phyloP scores from a whole-genome alignment of 768 basidiomycete species.

The Trametes elegans region DNA sequence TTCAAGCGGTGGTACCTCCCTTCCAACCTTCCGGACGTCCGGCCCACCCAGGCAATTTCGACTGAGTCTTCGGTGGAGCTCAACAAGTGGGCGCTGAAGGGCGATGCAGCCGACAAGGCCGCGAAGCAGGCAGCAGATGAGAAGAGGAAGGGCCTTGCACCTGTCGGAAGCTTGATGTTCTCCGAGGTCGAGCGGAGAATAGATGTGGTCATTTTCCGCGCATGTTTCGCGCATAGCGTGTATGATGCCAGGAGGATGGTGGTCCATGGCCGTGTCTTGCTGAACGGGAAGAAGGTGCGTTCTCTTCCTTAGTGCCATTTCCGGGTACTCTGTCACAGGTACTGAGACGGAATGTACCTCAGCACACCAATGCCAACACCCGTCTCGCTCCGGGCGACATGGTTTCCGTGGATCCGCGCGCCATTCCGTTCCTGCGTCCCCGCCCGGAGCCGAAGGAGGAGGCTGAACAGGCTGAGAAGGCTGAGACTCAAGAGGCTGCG shows the following conservation, averaged over 20 bases:
- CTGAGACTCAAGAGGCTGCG: conserved; percentile 6
- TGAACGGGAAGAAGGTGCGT: conserved; percentile 88
- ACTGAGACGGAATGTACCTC: no score
- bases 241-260: conserved; percentile 88
- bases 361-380: conserved; percentile 86
- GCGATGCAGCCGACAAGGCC: conserved; percentile 43
- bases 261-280: conserved; percentile 78
- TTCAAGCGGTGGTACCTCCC: conserved; percentile 98
- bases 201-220: conserved; percentile 88
- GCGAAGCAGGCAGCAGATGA: conserved; percentile 48
- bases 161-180: conserved; percentile 95
- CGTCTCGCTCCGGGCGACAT: conserved; percentile 93
- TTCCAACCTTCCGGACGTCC: conserved; percentile 79
- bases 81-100: conserved; percentile 52
- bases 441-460: conserved; percentile 29
- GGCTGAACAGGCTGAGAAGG: conserved; percentile 8
- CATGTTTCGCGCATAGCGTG: conserved; percentile 84
- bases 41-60: conserved; percentile 47
- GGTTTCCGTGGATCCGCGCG: conserved; percentile 81
- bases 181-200: conserved; percentile 90
- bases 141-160: conserved; percentile 69
- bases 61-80: conserved; percentile 34
- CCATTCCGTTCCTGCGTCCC: conserved; percentile 66
- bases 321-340: no score
- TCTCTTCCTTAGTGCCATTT: no score